phyloP scores from a whole-genome alignment of 805 yeast genomes.

The Isabelozyma gotoi region DNA sequence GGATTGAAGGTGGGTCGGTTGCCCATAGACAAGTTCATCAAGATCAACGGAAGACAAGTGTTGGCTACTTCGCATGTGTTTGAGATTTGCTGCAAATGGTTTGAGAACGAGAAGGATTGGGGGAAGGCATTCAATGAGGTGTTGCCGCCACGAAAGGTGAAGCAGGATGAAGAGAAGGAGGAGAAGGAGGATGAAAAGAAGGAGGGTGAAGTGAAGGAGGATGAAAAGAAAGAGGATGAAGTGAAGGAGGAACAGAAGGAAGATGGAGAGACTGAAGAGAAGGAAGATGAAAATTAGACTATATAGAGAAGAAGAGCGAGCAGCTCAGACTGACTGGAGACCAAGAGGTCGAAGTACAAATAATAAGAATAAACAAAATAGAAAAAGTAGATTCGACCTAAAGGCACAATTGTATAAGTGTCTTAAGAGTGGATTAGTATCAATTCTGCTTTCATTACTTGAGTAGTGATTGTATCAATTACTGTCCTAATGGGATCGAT shows the following conservation, averaged over 20 bases:
- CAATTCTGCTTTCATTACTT: no score
- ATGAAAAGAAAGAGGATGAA: constrained; percentile 2
- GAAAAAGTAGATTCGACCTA: no score
- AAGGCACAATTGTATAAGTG: no score
- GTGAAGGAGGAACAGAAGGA: background rate
- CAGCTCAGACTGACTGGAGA: no score
- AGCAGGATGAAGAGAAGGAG: background rate
- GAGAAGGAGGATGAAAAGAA: background rate
- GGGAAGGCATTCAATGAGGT: constrained; percentile 81
- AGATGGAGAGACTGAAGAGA: background rate
- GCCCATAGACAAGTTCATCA: constrained; percentile 84
- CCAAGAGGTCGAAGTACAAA: no score
- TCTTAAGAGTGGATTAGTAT: no score
- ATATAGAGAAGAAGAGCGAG: background rate
- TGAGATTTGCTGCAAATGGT: constrained; percentile 79
- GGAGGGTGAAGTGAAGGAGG: background rate
- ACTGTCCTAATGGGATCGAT: no score
- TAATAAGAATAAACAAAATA: no score
- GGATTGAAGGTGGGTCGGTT: constrained; percentile 73
- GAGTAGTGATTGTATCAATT: no score
- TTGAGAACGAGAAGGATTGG: constrained; percentile 74
- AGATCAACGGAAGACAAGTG: constrained; percentile 82
- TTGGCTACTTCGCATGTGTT: constrained; percentile 95
- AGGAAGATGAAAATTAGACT: background rate
- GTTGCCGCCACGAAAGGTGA: constrained; percentile 72